Evolutionary conservation across 2,329 filamentous ascomycete species (phyloP).

Genomic region (Fusarium brevicatenulatum): DNA sequence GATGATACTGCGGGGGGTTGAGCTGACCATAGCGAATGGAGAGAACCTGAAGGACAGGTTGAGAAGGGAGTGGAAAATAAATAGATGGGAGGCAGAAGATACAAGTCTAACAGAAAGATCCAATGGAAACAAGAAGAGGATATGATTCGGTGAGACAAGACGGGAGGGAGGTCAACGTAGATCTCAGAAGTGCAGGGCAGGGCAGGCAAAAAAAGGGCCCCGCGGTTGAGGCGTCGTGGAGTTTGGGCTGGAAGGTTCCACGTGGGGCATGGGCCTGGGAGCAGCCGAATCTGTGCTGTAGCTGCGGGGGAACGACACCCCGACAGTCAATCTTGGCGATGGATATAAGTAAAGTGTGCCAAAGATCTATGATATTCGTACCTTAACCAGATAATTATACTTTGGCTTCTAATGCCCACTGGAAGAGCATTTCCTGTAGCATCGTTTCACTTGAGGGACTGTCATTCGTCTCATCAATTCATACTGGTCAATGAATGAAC

Average conservation of each 20-base stretch:
- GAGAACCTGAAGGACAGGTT: slow-evolving; percentile 15
- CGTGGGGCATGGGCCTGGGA: slow-evolving; percentile 42
- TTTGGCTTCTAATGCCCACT: background rate
- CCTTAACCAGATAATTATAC: too few relatives aligned
- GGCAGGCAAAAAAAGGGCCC: slow-evolving; percentile 31
- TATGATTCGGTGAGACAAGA: slow-evolving; percentile 2
- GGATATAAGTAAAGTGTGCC: background rate
- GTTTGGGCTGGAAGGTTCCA: slow-evolving; percentile 46
- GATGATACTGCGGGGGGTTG: slow-evolving; percentile 12
- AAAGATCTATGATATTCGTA: background rate
- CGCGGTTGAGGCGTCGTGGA: slow-evolving; percentile 39
- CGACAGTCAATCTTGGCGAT: background rate
- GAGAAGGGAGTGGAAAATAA: background rate
- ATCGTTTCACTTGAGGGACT: background rate
- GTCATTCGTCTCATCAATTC: background rate
- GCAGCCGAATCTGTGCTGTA: background rate
- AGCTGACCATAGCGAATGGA: slow-evolving; percentile 25
- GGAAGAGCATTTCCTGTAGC: background rate
- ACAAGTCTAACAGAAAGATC: slow-evolving; percentile 2
- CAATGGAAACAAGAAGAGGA: background rate
- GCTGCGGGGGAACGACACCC: slow-evolving; percentile 30
- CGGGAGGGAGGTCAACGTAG: slow-evolving; percentile 2
- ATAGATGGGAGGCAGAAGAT: background rate
- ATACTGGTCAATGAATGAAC: background rate
- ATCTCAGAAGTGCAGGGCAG: slow-evolving; percentile 10